Conservation (phyloP, 805 yeast genomes). For the Metschnikowia rubicola region DNA sequence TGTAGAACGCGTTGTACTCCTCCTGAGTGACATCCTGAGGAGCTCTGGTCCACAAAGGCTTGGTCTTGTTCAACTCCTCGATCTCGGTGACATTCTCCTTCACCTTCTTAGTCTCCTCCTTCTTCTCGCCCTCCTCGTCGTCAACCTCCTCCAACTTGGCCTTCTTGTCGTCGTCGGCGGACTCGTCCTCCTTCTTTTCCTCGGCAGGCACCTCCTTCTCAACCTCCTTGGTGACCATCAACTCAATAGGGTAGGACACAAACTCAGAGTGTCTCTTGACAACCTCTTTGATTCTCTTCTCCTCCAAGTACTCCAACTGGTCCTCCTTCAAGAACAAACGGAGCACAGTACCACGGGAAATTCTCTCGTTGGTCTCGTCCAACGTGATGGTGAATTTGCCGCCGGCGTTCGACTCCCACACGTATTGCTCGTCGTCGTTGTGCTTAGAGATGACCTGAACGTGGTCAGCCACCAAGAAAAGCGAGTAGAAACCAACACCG, state of each 20-base stretch:
- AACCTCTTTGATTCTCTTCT: slow-evolving; percentile 98
- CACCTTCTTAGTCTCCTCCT: slow-evolving; percentile 79
- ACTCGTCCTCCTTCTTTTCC: slow-evolving; percentile 56
- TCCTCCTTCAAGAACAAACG: slow-evolving; percentile 98
- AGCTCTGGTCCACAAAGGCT: slow-evolving; percentile 99
- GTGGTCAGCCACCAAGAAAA: slow-evolving; percentile 97
- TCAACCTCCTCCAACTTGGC: slow-evolving; percentile 70
- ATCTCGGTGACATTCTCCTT: slow-evolving; percentile 92
- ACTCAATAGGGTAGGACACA: slow-evolving; percentile 98
- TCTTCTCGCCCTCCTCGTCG: slow-evolving; percentile 59
- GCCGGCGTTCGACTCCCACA: slow-evolving; percentile 99
- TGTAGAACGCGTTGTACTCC: slow-evolving; percentile 98
- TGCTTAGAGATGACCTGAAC: slow-evolving; percentile 98
- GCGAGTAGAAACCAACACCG: slow-evolving; percentile 99
- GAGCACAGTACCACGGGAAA: slow-evolving; percentile 92
- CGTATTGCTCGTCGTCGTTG: slow-evolving; percentile 98
- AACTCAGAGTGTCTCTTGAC: slow-evolving; percentile 99
- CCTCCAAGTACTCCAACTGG: slow-evolving; percentile 98
- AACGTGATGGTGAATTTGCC: slow-evolving; percentile 96
- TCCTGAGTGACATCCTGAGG: slow-evolving; percentile 97
- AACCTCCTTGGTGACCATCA: slow-evolving; percentile 96
- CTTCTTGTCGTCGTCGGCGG: slow-evolving; percentile 52
- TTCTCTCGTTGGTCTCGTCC: slow-evolving; percentile 81
- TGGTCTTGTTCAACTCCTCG: slow-evolving; percentile 98
- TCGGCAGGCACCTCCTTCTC: slow-evolving; percentile 94